These are phyloP conservation scores for Limnanthes douglasii DNA, from an alignment of 345 rosid genomes.

Conservation along the genomic window DNA sequence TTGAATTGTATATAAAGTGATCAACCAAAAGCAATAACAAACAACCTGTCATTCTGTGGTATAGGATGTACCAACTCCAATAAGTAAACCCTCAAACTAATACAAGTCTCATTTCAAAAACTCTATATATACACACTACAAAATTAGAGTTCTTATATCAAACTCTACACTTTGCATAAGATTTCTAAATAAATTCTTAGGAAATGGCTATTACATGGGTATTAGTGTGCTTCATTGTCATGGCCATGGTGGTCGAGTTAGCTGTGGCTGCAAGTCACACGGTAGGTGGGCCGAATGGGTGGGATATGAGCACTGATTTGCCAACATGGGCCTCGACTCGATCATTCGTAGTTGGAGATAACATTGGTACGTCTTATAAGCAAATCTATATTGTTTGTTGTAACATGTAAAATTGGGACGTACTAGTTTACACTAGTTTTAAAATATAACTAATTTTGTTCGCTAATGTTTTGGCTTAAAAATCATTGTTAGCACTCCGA, in stretches of 20 bases:
- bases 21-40: too few species aligned
- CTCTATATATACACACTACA: too few species aligned
- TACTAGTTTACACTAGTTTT: background rate
- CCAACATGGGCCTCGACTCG: conserved; percentile 42
- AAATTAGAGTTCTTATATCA: too few species aligned
- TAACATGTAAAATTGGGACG: background rate
- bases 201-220: too few species aligned
- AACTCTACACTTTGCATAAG: too few species aligned
- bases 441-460: conserved; percentile 1
- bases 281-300: conserved; percentile 55
- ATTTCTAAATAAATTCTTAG: too few species aligned
- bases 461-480: conserved; percentile 35
- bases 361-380: conserved; percentile 26
- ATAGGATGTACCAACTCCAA: too few species aligned
- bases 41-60: too few species aligned
- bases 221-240: too few species aligned
- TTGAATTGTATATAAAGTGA: too few species aligned
- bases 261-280: conserved; percentile 35
- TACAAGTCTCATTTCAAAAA: too few species aligned
- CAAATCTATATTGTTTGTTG: background rate
- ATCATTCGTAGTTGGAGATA: conserved; percentile 42
- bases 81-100: too few species aligned
- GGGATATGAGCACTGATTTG: conserved; percentile 36
- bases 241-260: conserved; percentile 26
- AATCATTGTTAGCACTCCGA: conserved; percentile 14